A percentile compares a stretch with the other conserved stretches of the same genome.
These are phyloP conservation scores for Lithospermum erythrorhizon DNA, from an alignment of 257 asterid genomes.

Conservation along the genomic window DNA sequence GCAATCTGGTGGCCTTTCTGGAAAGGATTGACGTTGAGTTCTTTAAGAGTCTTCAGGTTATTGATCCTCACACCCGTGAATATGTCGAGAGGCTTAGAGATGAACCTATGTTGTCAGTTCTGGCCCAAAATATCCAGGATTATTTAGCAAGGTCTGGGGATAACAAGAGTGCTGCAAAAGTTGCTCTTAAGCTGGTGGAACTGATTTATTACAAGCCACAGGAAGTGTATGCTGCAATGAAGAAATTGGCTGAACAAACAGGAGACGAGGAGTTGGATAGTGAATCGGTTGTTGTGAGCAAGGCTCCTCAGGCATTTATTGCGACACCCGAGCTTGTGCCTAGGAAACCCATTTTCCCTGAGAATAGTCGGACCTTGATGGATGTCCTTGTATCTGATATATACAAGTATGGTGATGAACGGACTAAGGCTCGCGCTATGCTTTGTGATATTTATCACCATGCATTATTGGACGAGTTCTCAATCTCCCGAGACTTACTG, in stretches of 20 bases:
- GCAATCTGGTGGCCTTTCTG: conserved; percentile 82
- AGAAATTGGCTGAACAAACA: conserved; percentile 64
- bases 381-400: conserved; percentile 70
- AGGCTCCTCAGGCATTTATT: conserved; percentile 63
- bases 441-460: conserved; percentile 94
- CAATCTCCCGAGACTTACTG: conserved; percentile 70
- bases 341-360: conserved; percentile 74
- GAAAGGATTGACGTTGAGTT: conserved; percentile 82
- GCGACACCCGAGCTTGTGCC: conserved; percentile 71
- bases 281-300: conserved; percentile 43
- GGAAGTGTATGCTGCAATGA: conserved; percentile 90
- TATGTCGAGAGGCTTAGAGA: conserved; percentile 88
- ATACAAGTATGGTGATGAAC: conserved; percentile 76
- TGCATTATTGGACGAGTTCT: conserved; percentile 71
- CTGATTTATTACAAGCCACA: conserved; percentile 89
- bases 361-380: conserved; percentile 73
- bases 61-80: conserved; percentile 93
- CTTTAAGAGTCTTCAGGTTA: conserved; percentile 89
- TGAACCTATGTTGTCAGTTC: conserved; percentile 73
- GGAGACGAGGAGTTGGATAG: conserved; percentile 63
- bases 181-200: conserved; percentile 88
- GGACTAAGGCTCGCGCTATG: conserved; percentile 98
- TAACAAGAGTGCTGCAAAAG: conserved; percentile 81
- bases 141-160: conserved; percentile 59
- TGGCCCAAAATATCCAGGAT: conserved; percentile 82